Evolutionary conservation across 176 grass and related monocot species (phyloP).

Genomic region (Aegilops bicornis): DNA sequence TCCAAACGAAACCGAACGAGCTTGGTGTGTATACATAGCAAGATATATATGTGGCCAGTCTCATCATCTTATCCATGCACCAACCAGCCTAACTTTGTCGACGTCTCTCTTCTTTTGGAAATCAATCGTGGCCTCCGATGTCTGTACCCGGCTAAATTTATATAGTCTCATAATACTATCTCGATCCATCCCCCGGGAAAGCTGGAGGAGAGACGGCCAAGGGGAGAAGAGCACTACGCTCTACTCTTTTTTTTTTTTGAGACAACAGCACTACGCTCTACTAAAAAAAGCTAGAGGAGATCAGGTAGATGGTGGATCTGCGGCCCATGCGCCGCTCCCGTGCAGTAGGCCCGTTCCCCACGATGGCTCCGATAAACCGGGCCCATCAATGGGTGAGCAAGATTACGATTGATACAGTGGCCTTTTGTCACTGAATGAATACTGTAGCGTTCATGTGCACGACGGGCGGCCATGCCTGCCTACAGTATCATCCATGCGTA

Average conservation of each 20-base stretch:
- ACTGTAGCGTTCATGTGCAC: neutral
- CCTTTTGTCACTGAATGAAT: neutral
- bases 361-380: neutral
- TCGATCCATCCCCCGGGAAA: neutral
- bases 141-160: neutral
- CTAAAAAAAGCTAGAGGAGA: neutral
- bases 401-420: neutral
- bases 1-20: neutral
- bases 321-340: constrained; percentile 10
- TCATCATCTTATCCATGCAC: neutral
- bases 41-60: neutral
- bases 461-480: no score
- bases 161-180: neutral
- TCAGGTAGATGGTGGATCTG: neutral
- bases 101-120: neutral
- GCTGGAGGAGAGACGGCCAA: neutral
- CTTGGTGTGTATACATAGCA: no score
- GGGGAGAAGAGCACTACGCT: neutral
- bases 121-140: neutral
- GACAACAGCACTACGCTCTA: no score
- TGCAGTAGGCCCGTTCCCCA: neutral
- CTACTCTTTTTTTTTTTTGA: no score
- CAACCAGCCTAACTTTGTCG: neutral
- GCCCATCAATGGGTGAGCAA: neutral
- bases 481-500: no score